Evolutionary conservation across 441 rosid genomes (phyloP).

Genomic region (Erysimum cheiri): DNA sequence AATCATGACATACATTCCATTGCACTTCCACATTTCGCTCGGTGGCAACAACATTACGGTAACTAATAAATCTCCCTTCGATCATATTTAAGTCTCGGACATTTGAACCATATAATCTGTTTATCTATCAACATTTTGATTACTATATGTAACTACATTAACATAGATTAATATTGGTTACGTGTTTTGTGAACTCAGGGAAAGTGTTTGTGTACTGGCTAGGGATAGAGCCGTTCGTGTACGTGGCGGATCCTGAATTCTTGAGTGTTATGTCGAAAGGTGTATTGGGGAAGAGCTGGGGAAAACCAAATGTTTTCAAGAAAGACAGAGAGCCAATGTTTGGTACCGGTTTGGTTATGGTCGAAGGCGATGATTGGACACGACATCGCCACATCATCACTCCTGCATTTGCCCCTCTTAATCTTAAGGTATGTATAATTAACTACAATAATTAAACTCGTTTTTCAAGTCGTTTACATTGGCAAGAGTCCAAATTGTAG

Average conservation of each 20-base stretch:
- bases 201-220: slow-evolving; percentile 95
- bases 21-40: slow-evolving; percentile 80
- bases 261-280: slow-evolving; percentile 73
- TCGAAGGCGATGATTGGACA: slow-evolving; percentile 94
- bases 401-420: slow-evolving; percentile 85
- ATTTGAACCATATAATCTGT: not conserved
- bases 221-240: slow-evolving; percentile 91
- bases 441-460: not conserved
- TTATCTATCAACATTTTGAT: not conserved
- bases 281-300: slow-evolving; percentile 96
- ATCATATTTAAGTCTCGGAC: not conserved
- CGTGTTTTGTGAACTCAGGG: slow-evolving; percentile 56
- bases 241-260: slow-evolving; percentile 91
- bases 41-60: slow-evolving; percentile 79
- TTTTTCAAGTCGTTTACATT: slow-evolving; percentile 10
- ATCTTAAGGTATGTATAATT: slow-evolving; percentile 66
- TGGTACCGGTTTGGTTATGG: slow-evolving; percentile 87
- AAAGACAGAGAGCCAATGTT: slow-evolving; percentile 92
- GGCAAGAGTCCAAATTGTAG: slow-evolving; percentile 22
- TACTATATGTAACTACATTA: not conserved
- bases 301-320: slow-evolving; percentile 87
- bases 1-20: slow-evolving; percentile 81
- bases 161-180: slow-evolving; percentile 7
- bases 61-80: not conserved
- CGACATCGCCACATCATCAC: slow-evolving; percentile 91